Conservation (phyloP, 2,329 filamentous ascomycete species). For the Curvularia lunata region DNA sequence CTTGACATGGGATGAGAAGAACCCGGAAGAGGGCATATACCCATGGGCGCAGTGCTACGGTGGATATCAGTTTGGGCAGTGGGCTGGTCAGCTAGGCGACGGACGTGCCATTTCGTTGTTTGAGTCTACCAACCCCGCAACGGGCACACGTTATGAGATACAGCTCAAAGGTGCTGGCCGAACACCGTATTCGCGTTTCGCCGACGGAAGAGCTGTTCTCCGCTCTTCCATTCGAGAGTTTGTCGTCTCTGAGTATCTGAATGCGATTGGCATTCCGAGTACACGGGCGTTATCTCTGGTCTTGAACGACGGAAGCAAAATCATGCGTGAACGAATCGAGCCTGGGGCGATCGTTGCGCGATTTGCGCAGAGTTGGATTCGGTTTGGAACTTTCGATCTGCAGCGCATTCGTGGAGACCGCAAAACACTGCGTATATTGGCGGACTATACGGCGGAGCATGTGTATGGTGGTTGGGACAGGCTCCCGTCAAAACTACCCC, state of each 20-base stretch:
- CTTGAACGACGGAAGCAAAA: constrained; percentile 66
- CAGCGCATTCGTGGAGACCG: constrained; percentile 81
- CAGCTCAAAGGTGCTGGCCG: constrained; percentile 93
- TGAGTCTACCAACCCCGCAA: constrained; percentile 78
- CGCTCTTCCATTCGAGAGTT: constrained; percentile 94
- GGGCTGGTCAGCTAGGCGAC: constrained; percentile 95
- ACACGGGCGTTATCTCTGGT: constrained; percentile 87
- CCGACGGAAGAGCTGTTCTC: constrained; percentile 92
- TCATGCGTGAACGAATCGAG: constrained; percentile 80
- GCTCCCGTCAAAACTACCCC: constrained; percentile 66
- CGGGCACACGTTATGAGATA: constrained; percentile 80
- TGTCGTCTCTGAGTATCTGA: constrained; percentile 85
- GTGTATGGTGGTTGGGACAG: constrained; percentile 87
- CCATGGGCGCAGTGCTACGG: constrained; percentile 99
- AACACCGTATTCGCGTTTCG: constrained; percentile 95
- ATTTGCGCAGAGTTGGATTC: constrained; percentile 89
- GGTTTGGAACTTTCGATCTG: constrained; percentile 97
- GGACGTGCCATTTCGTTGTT: constrained; percentile 94
- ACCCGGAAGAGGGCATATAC: constrained; percentile 67
- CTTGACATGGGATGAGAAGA: constrained; percentile 74
- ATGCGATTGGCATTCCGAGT: constrained; percentile 83
- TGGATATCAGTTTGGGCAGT: constrained; percentile 73
- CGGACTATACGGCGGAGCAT: constrained; percentile 84
- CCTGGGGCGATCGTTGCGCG: constrained; percentile 91
- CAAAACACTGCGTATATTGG: constrained; percentile 72